Evolutionary conservation across 1,139 yeast species (phyloP).

Genomic region (Blastobotrys aristatus): DNA sequence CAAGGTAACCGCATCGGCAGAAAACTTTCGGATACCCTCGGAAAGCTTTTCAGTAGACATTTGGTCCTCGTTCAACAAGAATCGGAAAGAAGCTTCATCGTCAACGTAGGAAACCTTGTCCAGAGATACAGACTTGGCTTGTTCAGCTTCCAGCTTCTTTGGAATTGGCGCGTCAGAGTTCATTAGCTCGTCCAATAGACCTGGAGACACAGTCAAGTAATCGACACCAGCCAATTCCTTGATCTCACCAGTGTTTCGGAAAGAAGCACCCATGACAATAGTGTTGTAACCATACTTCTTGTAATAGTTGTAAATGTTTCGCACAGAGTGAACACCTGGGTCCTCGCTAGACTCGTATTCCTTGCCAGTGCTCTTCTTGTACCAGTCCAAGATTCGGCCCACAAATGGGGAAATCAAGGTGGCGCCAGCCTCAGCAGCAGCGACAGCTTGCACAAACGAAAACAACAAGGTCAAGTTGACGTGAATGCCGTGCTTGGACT

Average conservation of each 20-base stretch:
- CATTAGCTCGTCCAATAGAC: slow-evolving; percentile 81
- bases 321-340: slow-evolving; percentile 95
- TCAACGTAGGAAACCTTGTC: slow-evolving; percentile 77
- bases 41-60: slow-evolving; percentile 98
- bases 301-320: slow-evolving; percentile 90
- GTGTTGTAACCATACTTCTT: slow-evolving; percentile 95
- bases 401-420: slow-evolving; percentile 98
- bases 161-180: slow-evolving; percentile 78
- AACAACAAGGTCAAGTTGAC: slow-evolving; percentile 92
- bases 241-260: slow-evolving; percentile 97
- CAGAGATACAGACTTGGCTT: slow-evolving; percentile 49
- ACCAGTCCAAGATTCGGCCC: slow-evolving; percentile 99
- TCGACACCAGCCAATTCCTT: slow-evolving; percentile 97
- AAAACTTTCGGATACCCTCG: slow-evolving; percentile 96
- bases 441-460: slow-evolving; percentile 96
- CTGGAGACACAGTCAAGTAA: slow-evolving; percentile 93
- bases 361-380: slow-evolving; percentile 91
- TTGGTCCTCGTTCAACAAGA: slow-evolving; percentile 87
- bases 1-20: slow-evolving; percentile 88
- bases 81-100: slow-evolving; percentile 89
- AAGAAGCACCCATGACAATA: slow-evolving; percentile 99
- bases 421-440: slow-evolving; percentile 96
- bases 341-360: slow-evolving; percentile 72
- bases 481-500: slow-evolving; percentile 85
- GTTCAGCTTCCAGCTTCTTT: slow-evolving; percentile 64